These are phyloP conservation scores for Phaeosphaeriaceae sp. DNA, from an alignment of 2,329 filamentous ascomycete species.

Conservation along the genomic window DNA sequence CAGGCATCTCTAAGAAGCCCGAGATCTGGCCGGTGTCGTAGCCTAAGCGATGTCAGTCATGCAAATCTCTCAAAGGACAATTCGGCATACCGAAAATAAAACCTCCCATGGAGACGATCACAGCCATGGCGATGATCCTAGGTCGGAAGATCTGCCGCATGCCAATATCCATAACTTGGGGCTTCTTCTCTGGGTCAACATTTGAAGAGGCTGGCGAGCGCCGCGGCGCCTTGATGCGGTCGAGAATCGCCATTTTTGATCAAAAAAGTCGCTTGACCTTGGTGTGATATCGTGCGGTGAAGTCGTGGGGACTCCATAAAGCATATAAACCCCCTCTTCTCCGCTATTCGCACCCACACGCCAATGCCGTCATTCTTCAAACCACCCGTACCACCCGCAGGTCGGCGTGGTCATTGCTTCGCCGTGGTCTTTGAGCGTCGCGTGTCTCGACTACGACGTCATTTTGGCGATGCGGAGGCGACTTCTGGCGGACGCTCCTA, in stretches of 20 bases:
- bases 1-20: constrained; percentile 47
- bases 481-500: neutral
- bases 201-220: constrained; percentile 33
- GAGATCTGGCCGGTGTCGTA: constrained; percentile 48
- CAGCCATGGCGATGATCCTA: constrained; percentile 42
- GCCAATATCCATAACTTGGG: constrained; percentile 28
- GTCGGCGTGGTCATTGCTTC: constrained; percentile 5
- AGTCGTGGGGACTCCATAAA: constrained; percentile 1
- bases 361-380: constrained; percentile 9
- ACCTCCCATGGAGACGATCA: constrained; percentile 46
- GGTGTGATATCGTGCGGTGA: neutral
- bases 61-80: neutral
- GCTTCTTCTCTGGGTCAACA: constrained; percentile 40
- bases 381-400: neutral
- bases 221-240: constrained; percentile 21
- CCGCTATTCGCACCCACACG: neutral
- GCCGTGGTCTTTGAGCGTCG: neutral
- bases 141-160: constrained; percentile 40
- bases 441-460: constrained; percentile 4
- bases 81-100: constrained; percentile 23
- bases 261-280: neutral
- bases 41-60: constrained; percentile 29
- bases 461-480: neutral
- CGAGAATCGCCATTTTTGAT: constrained; percentile 30
- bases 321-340: constrained; percentile 3